These are phyloP conservation scores for Vitis rotundifolia DNA, from an alignment of 164 flowering plant species.

Conservation along the genomic window DNA sequence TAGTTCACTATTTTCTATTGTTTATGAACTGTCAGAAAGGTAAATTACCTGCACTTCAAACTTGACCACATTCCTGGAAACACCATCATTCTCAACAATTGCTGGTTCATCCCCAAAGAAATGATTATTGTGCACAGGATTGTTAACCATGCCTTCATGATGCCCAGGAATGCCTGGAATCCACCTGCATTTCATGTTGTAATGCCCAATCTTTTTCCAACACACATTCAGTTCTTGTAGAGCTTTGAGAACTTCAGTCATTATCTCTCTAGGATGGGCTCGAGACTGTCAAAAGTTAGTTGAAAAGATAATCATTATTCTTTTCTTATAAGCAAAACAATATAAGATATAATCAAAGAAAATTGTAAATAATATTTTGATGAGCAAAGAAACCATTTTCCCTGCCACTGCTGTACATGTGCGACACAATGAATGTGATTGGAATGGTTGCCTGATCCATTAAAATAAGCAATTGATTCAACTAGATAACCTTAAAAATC, in stretches of 20 bases:
- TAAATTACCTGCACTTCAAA: slow-evolving; percentile 86
- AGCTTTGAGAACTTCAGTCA: slow-evolving; percentile 86
- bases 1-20: too few relatives aligned
- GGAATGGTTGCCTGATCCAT: too few relatives aligned
- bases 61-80: slow-evolving; percentile 57
- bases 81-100: slow-evolving; percentile 56
- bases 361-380: background rate
- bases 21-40: background rate
- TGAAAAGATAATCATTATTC: background rate
- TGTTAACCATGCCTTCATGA: slow-evolving; percentile 40
- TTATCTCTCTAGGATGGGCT: slow-evolving; percentile 88
- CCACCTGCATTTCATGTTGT: slow-evolving; percentile 96
- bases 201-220: slow-evolving; percentile 92
- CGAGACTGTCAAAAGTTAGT: slow-evolving; percentile 56
- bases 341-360: too few relatives aligned
- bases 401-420: background rate
- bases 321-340: too few relatives aligned
- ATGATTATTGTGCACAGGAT: slow-evolving; percentile 38
- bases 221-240: slow-evolving; percentile 75
- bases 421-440: background rate
- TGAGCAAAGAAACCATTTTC: background rate
- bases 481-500: background rate
- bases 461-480: background rate
- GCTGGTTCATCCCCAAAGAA: slow-evolving; percentile 58
- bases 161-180: slow-evolving; percentile 46